Percentiles rank a stretch among this genome's conserved stretches.
These are phyloP conservation scores for Ceratocystis eucalypticola DNA, from an alignment of 2,329 filamentous ascomycete species.

Conservation along the genomic window DNA sequence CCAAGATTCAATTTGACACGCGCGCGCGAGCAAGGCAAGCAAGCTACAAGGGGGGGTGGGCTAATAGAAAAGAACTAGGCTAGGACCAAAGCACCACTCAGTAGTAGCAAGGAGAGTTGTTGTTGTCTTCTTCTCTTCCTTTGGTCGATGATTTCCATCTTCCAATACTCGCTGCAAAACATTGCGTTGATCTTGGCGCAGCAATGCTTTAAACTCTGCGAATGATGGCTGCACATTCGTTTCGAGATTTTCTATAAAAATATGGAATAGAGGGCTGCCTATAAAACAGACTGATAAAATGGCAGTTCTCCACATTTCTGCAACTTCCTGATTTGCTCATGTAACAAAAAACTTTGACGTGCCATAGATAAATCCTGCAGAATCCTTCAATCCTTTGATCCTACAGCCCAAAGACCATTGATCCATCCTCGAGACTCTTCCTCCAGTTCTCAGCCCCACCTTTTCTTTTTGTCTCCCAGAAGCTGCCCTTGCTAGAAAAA, in stretches of 20 bases:
- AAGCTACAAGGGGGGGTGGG: neutral
- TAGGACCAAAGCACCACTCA: too few species aligned
- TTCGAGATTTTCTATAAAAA: neutral
- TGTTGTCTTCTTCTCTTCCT: neutral
- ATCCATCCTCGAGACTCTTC: too few species aligned
- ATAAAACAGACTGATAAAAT: neutral
- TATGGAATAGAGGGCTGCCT: neutral
- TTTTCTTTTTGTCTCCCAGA: neutral
- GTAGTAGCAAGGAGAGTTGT: too few species aligned
- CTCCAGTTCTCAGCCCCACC: neutral
- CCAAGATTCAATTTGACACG: neutral
- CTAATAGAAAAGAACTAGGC: neutral
- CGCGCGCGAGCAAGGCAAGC: neutral
- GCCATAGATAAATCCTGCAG: neutral
- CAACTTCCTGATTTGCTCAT: neutral
- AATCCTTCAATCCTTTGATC: neutral
- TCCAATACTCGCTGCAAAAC: slow-evolving; percentile 4
- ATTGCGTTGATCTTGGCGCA: neutral
- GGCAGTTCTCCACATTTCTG: slow-evolving; percentile 1
- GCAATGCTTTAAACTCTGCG: too few species aligned
- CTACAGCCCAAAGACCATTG: neutral
- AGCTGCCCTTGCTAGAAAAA: neutral
- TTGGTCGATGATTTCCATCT: neutral
- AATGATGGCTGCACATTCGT: too few species aligned
- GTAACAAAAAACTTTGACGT: neutral